Conservation (phyloP, 768 basidiomycete genomes). For the Leccinum longicurvipes region DNA sequence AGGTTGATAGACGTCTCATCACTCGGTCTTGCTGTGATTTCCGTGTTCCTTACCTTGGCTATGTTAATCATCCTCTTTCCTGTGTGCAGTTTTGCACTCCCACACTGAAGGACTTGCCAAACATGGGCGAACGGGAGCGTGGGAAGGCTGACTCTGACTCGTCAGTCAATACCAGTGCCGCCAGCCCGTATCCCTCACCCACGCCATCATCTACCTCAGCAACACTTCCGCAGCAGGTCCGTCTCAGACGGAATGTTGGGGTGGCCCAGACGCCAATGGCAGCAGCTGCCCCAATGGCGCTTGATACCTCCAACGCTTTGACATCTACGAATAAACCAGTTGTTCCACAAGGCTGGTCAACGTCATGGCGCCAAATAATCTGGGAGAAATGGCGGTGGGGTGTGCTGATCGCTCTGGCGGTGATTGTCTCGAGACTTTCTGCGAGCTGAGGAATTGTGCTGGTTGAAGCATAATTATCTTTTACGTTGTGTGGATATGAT, state of each 20-base stretch:
- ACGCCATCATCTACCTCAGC: slow-evolving; percentile 19
- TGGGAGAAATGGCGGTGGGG: slow-evolving; percentile 89
- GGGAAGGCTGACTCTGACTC: slow-evolving; percentile 42
- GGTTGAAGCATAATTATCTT: slow-evolving; percentile 4
- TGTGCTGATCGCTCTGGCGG: slow-evolving; percentile 70
- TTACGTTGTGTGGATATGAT: slow-evolving; percentile 14
- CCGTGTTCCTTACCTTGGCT: slow-evolving; percentile 14
- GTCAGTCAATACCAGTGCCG: slow-evolving; percentile 18
- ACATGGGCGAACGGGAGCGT: slow-evolving; percentile 85
- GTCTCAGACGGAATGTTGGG: slow-evolving; percentile 18
- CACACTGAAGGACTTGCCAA: slow-evolving; percentile 71
- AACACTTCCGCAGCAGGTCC: slow-evolving; percentile 20
- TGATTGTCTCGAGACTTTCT: slow-evolving; percentile 74
- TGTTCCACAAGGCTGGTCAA: slow-evolving; percentile 49
- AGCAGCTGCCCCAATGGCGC: slow-evolving; percentile 1
- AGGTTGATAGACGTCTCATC: slow-evolving; percentile 21
- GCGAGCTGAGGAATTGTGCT: slow-evolving; percentile 35
- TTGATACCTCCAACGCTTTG: slow-evolving; percentile 20
- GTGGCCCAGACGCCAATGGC: slow-evolving; percentile 20
- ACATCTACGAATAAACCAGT: slow-evolving; percentile 28
- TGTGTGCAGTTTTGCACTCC: slow-evolving; percentile 63
- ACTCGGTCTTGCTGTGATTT: slow-evolving; percentile 16
- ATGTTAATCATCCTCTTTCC: slow-evolving; percentile 21
- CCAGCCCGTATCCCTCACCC: slow-evolving; percentile 15
- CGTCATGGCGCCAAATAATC: slow-evolving; percentile 60